phyloP scores from a whole-genome alignment of 129 eudicot species.

The Ambrosia trifida region DNA sequence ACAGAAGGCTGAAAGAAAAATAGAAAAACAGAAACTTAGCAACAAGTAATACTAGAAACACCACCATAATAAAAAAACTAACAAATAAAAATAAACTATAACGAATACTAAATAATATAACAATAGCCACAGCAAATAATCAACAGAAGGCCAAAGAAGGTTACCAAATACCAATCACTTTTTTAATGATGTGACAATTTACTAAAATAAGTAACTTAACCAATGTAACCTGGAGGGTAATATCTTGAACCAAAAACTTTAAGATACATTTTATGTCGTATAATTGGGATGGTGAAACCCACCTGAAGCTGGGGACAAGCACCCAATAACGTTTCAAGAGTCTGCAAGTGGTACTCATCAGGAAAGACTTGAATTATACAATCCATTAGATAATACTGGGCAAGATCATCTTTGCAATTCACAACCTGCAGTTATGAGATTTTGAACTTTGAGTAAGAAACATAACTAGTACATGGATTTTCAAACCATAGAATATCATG shows the following conservation, averaged over 20 bases:
- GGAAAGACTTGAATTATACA: constrained; percentile 97
- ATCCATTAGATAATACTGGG: constrained; percentile 94
- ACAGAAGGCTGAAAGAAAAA: constrained; percentile 67
- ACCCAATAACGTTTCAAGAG: constrained; percentile 83
- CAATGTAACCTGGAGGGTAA: constrained; percentile 17
- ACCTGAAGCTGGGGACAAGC: constrained; percentile 99
- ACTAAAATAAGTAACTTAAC: constrained; percentile 10
- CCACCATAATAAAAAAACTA: background rate
- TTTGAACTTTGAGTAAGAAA: constrained; percentile 24
- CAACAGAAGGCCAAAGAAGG: background rate
- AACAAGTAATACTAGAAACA: constrained; percentile 17
- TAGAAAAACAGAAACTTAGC: constrained; percentile 7
- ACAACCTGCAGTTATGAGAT: constrained; percentile 59
- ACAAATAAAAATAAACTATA: background rate
- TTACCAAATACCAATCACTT: background rate
- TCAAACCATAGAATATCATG: constrained; percentile 9
- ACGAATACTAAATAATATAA: constrained; percentile 8
- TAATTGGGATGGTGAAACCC: constrained; percentile 12
- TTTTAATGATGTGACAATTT: constrained; percentile 1
- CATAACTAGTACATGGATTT: constrained; percentile 7
- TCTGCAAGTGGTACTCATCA: constrained; percentile 93
- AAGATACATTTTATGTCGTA: too few species aligned
- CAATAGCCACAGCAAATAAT: constrained; percentile 13
- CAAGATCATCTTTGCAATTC: constrained; percentile 96
- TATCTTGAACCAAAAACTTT: too few species aligned